Base-by-base conservation (phyloP, 2,329 filamentous ascomycete species). In the Lizonia empirigonia region DNA sequence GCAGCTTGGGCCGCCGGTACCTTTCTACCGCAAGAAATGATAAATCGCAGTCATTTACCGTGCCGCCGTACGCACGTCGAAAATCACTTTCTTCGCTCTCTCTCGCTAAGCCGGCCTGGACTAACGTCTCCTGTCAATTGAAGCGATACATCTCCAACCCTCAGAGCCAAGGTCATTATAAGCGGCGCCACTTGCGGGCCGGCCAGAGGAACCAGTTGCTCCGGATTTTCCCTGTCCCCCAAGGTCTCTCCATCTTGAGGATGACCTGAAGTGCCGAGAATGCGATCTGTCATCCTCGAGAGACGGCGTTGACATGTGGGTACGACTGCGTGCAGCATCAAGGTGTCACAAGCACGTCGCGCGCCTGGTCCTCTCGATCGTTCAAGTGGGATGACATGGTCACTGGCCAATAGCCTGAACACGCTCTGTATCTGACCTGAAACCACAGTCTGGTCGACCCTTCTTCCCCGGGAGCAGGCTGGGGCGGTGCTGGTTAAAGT, bases 261-360 rank as follows among this genome's bases (percentile, higher is more conserved):
- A 35, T 27, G 33, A 38, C 24, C 27, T 24, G 26, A 47, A 12
- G 32, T 42, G 38, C 26, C 40, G 27, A 36, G 29, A 39, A 42
- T 33, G 42, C 45, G 55, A 50, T 46, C 51, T 57, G 51, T 55
- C 44, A 46, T 50, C 46, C 49, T 37, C 46, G 26, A 50, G 24
- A 37, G n/a, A 32, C 32, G 37, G 40, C 46, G 51, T 44, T 53
- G 55, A 59, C 60, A 63, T 58, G 58, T 63, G 58, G 56, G 56
- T 29, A 34, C 24, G 20, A 50, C 44, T 36, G 51, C 47, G 50
- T 58, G 53, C 53, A 59, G 55, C 45, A 49, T 38, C 45, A 51
- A 48, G 47, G 48, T 60, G 29, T 24, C 36, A 53, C 53, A 40
- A 55, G 53, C 44, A 49, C 40, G 18, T 54, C 47, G 36, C 27